These are phyloP conservation scores for Russula compacta DNA, from an alignment of 768 basidiomycete species.

Conservation along the genomic window DNA sequence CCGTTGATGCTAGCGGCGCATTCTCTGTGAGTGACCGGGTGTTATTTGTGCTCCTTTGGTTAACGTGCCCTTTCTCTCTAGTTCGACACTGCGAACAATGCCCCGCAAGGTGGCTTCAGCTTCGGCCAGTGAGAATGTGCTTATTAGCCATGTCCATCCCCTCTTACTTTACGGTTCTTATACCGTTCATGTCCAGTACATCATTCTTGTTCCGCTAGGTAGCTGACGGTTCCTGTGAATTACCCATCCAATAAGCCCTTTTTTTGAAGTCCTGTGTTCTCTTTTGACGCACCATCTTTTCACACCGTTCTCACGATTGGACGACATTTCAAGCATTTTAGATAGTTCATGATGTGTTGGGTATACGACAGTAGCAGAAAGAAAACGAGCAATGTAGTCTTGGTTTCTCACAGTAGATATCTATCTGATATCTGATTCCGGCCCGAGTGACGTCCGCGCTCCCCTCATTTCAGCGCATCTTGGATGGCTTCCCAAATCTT, in stretches of 20 bases:
- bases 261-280: constrained; percentile 3
- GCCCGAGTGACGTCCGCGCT: not conserved
- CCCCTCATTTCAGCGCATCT: not conserved
- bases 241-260: constrained; percentile 12
- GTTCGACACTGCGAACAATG: constrained; percentile 73
- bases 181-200: constrained; percentile 11
- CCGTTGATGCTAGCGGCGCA: constrained; percentile 61
- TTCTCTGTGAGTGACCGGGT: constrained; percentile 50
- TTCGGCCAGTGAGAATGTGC: constrained; percentile 59
- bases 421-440: not conserved
- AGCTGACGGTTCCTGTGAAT: constrained; percentile 13
- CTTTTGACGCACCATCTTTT: constrained; percentile 2
- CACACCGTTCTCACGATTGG: constrained; percentile 7
- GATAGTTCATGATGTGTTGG: constrained; percentile 15
- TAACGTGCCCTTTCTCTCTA: constrained; percentile 24
- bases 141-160: not conserved
- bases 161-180: constrained; percentile 4
- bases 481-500: constrained; percentile 88
- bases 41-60: not conserved
- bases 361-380: constrained; percentile 8
- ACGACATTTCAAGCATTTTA: constrained; percentile 18
- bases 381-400: constrained; percentile 12
- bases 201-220: constrained; percentile 7
- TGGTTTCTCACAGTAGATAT: not conserved
- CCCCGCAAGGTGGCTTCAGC: constrained; percentile 93